Base-by-base conservation (phyloP, 2,329 filamentous ascomycete species). In the Exophiala sp. region DNA sequence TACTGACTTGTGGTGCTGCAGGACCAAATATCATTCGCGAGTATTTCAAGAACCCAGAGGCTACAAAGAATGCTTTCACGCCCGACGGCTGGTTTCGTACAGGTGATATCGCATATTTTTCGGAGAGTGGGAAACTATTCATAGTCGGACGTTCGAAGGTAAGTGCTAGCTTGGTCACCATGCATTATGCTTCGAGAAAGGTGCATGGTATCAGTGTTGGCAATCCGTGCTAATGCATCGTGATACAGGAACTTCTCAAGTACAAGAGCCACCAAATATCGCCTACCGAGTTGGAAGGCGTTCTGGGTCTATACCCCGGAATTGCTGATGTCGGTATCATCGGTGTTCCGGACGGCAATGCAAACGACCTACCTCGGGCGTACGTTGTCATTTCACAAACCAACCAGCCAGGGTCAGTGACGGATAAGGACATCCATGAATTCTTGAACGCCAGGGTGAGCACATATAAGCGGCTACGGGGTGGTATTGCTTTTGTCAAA, bases 291-390 rank as follows among this genome's bases (percentile, higher is more conserved):
- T 59, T 79, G 9, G 76, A 79, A 59, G 66, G 66, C 0, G 63
- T 74, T 1, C 67, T 79, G 1, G 65, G 76, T 2, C 67, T 69
- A 42, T 40, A 40, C 29, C 71, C 72, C 1, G 66, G 63, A 1
- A 72, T 79, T 49, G 57, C 63, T 24, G 76, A 78, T 54, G 74
- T 70, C 4, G 76, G 73, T 1, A 74, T 78, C 5, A 74, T 75
- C 3, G 75, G 75, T 1, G 68, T 72, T 2, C 62, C 65, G 11
- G 67, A 65, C 32, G 52, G 49, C 7, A 40, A 62, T 12, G 65
- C 66, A 16, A 61, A 55, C 9, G 62, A 62, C n/a, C 42, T 75
- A 8, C 75, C 76, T 0, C 68, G 75, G 14, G 77, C 75, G 1
- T 79, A 77, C 60, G 65, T 79, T 11, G 75, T 78, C 32, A 34